Conservation (phyloP, 345 rosid genomes). For the Schrenkiella parvula region DNA sequence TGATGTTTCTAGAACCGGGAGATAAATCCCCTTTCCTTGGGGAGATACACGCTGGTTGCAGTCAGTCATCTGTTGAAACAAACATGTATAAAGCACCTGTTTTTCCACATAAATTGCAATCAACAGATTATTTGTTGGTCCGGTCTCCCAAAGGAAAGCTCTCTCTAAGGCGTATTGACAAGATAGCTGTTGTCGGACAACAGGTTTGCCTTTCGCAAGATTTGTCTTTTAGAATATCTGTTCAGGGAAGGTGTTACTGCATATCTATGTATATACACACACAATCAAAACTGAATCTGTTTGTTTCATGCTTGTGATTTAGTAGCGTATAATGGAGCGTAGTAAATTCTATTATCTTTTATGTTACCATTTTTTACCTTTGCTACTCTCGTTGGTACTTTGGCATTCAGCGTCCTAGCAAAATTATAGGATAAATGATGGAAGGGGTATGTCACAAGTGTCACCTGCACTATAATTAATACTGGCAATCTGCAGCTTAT, state of each 20-base stretch:
- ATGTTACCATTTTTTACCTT: neutral
- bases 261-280: neutral
- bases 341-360: neutral
- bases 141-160: conserved; percentile 97
- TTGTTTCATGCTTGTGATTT: conserved; percentile 8
- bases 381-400: neutral
- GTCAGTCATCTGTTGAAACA: conserved; percentile 85
- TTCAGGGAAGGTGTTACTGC: neutral
- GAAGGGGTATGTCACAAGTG: conserved; percentile 12
- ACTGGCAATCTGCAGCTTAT: conserved; percentile 1
- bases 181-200: conserved; percentile 84
- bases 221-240: neutral
- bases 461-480: conserved; percentile 5
- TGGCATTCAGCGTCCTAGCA: neutral
- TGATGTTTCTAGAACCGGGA: conserved; percentile 67
- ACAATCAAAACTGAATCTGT: neutral
- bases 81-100: conserved; percentile 94
- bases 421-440: conserved; percentile 9
- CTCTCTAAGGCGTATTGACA: conserved; percentile 85
- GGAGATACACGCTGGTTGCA: conserved; percentile 73
- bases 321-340: neutral
- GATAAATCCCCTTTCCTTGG: conserved; percentile 98
- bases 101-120: conserved; percentile 75
- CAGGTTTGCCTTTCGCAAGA: conserved; percentile 55
- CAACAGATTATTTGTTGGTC: conserved; percentile 85